Evolutionary conservation across 2,329 filamentous ascomycete species (phyloP), one percentile per base, ranked within the genome.

Genomic region (Colletotrichum noveboracense): DNA sequence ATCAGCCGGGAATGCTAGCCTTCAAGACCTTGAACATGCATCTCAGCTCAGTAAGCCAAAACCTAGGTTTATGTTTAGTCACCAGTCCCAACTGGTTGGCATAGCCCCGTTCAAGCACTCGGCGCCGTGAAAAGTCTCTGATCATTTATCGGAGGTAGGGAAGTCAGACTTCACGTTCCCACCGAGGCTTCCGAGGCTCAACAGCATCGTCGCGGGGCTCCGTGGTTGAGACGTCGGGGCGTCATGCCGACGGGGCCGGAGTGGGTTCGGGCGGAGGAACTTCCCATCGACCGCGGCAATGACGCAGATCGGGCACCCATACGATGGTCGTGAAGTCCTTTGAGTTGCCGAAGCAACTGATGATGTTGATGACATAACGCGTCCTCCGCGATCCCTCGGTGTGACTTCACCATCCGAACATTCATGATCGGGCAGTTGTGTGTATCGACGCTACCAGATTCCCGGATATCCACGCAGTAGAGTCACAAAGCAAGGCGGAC

Each of bases 171-270:
- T 30, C 36, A 26, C 6, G 8, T 36, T 38, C 32, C 4, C 16
- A 16, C 56, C 34, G 26, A 43, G 21, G 56, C 18, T 52, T n/a
- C 56, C 67, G 67, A 62, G 67, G 67, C 56, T 70, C 26, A 38
- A 10, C 16, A 24, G 26, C 56, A 18, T 30, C 56, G 34, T 6
- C 24, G 55, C n/a, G 56, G 28, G 26, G 24, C 34, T 9, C 55
- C 34, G 55, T 21, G 30, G 52, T 21, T 62, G 67, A 52, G 67
- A 62, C 26, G 28, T 16, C 56, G 67, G 18, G 55, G 56, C 26
- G 34, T 70, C 36, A 70, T 70, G 67, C 56, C 34, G 56, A 62
- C 67, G 67, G 67, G n/a, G 67, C 67, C 36, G 67, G 67, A 18
- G 36, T 24, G 36, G n/a, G 26, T 21, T 21, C 66, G 26, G 34